These are phyloP conservation scores for Botryosphaeria dothidea DNA, from an alignment of 2,329 filamentous ascomycete species.

Conservation along the genomic window DNA sequence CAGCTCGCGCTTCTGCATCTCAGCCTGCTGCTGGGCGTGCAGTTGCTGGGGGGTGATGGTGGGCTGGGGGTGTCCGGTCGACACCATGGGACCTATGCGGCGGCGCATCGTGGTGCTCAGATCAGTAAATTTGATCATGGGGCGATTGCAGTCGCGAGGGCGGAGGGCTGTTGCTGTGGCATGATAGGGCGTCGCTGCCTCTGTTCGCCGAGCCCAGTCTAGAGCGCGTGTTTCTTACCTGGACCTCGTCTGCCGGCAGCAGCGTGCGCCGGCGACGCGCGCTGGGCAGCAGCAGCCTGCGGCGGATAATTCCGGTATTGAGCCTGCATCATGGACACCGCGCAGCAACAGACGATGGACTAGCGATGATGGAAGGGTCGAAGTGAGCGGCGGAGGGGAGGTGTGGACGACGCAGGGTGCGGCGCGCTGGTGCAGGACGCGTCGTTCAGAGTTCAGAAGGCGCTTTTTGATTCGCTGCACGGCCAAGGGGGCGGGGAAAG, in stretches of 20 bases:
- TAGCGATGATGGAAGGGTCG: neutral
- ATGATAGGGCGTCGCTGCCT: slow-evolving; percentile 19
- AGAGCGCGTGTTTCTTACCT: slow-evolving; percentile 33
- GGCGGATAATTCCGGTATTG: slow-evolving; percentile 49
- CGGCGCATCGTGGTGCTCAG: slow-evolving; percentile 47
- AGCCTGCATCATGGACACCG: slow-evolving; percentile 40
- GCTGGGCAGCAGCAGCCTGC: slow-evolving; percentile 40
- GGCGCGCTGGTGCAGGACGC: slow-evolving; percentile 14
- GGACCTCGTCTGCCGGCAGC: slow-evolving; percentile 37
- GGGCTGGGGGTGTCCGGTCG: slow-evolving; percentile 30
- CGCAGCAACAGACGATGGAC: slow-evolving; percentile 26
- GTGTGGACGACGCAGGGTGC: neutral
- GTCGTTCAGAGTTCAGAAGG: neutral
- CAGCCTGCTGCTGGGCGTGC: slow-evolving; percentile 47
- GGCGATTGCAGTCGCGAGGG: slow-evolving; percentile 6
- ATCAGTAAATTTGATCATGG: slow-evolving; percentile 52
- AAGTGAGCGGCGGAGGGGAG: neutral
- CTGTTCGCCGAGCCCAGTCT: neutral
- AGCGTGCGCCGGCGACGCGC: slow-evolving; percentile 30
- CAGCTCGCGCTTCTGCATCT: slow-evolving; percentile 59
- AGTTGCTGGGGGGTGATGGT: slow-evolving; percentile 43
- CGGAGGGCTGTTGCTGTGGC: slow-evolving; percentile 1
- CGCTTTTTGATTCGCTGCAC: slow-evolving; percentile 19
- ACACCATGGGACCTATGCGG: slow-evolving; percentile 46
- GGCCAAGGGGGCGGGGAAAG: slow-evolving; percentile 7